Evolutionary conservation across 192 early-diverging fungal species (phyloP).

Genomic region (Cetraspora pellucida): DNA sequence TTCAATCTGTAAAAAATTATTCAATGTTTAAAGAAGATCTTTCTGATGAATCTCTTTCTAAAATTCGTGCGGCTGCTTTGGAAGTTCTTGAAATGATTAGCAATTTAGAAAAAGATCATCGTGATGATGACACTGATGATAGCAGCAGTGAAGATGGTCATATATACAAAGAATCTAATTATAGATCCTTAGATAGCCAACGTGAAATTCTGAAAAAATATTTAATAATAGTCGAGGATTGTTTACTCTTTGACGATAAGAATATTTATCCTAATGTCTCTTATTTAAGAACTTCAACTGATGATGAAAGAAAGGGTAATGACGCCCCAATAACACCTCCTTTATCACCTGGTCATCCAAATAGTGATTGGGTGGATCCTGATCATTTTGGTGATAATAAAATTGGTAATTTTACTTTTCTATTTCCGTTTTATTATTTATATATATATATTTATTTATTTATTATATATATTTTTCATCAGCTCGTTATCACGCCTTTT

Average conservation of each 20-base stretch:
- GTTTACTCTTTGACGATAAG: slow-evolving; percentile 36
- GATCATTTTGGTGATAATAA: slow-evolving; percentile 36
- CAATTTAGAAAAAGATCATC: slow-evolving; percentile 48
- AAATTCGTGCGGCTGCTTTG: slow-evolving; percentile 49
- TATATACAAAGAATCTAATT: slow-evolving; percentile 51
- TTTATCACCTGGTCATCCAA: slow-evolving; percentile 15
- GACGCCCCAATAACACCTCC: neutral
- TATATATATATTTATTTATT: too few relatives aligned
- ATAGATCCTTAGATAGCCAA: slow-evolving; percentile 47
- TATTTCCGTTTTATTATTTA: too few relatives aligned
- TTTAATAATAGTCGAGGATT: slow-evolving; percentile 48
- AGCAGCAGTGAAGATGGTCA: slow-evolving; percentile 46
- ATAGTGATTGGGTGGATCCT: slow-evolving; percentile 41
- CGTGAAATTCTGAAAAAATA: slow-evolving; percentile 51
- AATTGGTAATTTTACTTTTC: slow-evolving; percentile 28
- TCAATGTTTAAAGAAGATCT: slow-evolving; percentile 52
- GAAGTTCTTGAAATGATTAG: slow-evolving; percentile 53
- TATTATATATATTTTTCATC: too few relatives aligned
- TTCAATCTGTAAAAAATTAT: slow-evolving; percentile 57
- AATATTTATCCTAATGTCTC: slow-evolving; percentile 26
- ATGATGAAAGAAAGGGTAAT: slow-evolving; percentile 11
- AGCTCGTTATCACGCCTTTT: slow-evolving; percentile 50
- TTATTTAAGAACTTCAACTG: slow-evolving; percentile 12
- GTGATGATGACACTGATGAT: slow-evolving; percentile 42
- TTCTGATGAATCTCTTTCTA: slow-evolving; percentile 38